Percentiles rank a stretch among this genome's conserved stretches.
Evolutionary conservation across 1,284 basidiomycete genomes (phyloP).

Genomic region (Rhodotorula sp.): DNA sequence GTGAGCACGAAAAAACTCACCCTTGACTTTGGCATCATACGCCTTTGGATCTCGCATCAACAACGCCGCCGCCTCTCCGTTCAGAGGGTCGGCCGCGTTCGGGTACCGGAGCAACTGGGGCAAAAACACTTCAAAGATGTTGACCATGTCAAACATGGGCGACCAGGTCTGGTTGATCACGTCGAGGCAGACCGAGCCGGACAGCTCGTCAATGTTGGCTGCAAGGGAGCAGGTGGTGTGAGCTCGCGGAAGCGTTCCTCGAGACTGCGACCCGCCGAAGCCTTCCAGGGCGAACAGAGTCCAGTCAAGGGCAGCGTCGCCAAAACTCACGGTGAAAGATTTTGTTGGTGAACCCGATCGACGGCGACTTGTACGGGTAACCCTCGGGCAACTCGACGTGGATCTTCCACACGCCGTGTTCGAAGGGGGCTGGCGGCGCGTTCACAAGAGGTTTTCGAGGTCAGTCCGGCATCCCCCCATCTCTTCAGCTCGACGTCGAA

Average conservation of each 20-base stretch:
- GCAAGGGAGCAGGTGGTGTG: neutral
- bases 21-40: slow-evolving; percentile 88
- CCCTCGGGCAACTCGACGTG: slow-evolving; percentile 99
- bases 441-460: neutral
- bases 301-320: too few relatives aligned
- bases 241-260: too few relatives aligned
- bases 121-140: slow-evolving; percentile 97
- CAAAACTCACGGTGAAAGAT: slow-evolving; percentile 88
- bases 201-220: slow-evolving; percentile 47
- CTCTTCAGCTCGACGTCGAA: neutral
- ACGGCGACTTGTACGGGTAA: slow-evolving; percentile 98
- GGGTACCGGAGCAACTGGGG: slow-evolving; percentile 96
- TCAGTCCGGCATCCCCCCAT: neutral
- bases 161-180: slow-evolving; percentile 99
- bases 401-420: slow-evolving; percentile 96
- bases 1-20: slow-evolving; percentile 52
- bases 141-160: slow-evolving; percentile 99
- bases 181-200: slow-evolving; percentile 80
- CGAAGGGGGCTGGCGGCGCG: slow-evolving; percentile 73
- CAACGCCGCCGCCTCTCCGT: slow-evolving; percentile 93
- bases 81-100: slow-evolving; percentile 95
- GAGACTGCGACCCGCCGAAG: neutral
- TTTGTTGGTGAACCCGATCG: slow-evolving; percentile 99
- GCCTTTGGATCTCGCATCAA: slow-evolving; percentile 96
- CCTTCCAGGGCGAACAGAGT: too few relatives aligned